Evolutionary conservation across 768 basidiomycete species (phyloP).

Genomic region (Gautieria morchelliformis): DNA sequence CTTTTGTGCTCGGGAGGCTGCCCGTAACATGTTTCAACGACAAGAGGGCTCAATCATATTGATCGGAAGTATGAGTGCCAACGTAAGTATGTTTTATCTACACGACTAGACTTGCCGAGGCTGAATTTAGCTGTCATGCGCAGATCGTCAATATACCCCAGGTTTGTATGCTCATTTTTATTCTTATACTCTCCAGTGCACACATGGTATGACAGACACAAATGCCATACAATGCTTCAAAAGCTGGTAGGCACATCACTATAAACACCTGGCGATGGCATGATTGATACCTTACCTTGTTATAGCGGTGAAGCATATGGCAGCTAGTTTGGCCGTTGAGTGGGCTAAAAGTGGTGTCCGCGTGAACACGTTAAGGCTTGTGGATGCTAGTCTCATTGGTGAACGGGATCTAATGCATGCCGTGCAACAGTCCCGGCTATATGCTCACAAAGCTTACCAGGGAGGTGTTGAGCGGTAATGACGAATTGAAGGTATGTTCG

Average conservation of each 20-base stretch:
- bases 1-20: constrained; percentile 95
- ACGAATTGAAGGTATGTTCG: constrained; percentile 56
- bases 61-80: constrained; percentile 86
- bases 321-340: constrained; percentile 84
- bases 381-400: background rate
- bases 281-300: background rate
- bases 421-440: constrained; percentile 68
- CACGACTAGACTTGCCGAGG: constrained; percentile 4
- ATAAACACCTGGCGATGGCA: background rate
- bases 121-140: background rate
- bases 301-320: constrained; percentile 87
- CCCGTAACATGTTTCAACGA: constrained; percentile 78
- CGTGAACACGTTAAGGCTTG: constrained; percentile 69
- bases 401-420: constrained; percentile 1
- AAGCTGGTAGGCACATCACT: constrained; percentile 50
- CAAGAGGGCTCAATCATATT: constrained; percentile 77
- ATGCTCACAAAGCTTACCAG: constrained; percentile 87
- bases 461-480: constrained; percentile 67
- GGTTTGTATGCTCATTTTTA: constrained; percentile 26
- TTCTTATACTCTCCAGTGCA: background rate
- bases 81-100: constrained; percentile 45
- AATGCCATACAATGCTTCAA: constrained; percentile 94
- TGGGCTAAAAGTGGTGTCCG: constrained; percentile 88
- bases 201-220: constrained; percentile 44
- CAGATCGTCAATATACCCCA: constrained; percentile 88